Evolutionary conservation across 106 monocot species (phyloP), one percentile per base, ranked within the genome.

Genomic region (Cymbidium sinense): DNA sequence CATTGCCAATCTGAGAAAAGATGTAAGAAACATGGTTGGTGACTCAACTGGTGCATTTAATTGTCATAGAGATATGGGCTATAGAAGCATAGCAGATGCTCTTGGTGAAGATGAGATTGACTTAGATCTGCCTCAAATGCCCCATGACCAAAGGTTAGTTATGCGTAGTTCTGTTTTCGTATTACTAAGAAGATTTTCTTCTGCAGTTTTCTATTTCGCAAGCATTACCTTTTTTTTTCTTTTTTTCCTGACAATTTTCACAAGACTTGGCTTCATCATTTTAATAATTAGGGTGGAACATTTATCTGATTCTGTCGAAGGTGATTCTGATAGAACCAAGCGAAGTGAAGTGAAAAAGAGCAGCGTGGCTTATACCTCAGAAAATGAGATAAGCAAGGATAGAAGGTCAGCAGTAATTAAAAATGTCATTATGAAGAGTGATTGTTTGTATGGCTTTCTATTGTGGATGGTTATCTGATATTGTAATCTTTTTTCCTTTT

Each of bases 51-150:
- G 62, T 82, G 61, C 72, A 35, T 55, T 81, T 77, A 81, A 77
- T 78, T 54, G 55, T 30, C 74, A 12, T 39, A 75, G 75, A 43
- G 10, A 21, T 43, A 39, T 50, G 74, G 76, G 71, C 47, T 44
- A 71, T 25, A 94, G 51, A 85, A 94, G 85, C 78, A 85, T 99
- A 77, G 90, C 92, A 84, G 98, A 99, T 77, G 86, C 94, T 80
- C 92, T 99, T 81, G 98, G 98, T 62, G 98, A 99, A 80, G 98
- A 99, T 82, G 98, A 99, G 79, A 91, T 86, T 79, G 93, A 93
- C 70, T 70, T 86, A 73, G 77, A 81, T 54, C 7, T 85, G 47
- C 74, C 86, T 58, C 47, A 83, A 74, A 75, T 85, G 41, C 4
- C 79, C 75, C 70, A 79, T 70, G 64, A 43, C 58, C 75, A 64